Conservation (phyloP, 495 filamentous ascomycete genomes). For the Podospora pseudocomata region DNA sequence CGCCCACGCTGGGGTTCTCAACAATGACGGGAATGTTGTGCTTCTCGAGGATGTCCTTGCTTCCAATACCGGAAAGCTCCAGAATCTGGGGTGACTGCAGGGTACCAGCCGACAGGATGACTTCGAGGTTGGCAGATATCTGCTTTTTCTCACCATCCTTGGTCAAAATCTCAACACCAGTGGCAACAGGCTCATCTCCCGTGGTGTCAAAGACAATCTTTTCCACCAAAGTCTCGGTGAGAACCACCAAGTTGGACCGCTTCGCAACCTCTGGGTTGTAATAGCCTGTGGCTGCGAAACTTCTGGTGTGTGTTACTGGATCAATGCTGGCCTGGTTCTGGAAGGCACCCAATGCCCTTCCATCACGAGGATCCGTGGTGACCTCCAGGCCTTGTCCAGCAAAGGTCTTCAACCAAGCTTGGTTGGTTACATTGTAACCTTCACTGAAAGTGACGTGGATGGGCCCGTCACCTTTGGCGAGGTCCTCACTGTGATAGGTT, state of each 20-base stretch:
- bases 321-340: constrained; percentile 44
- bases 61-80: constrained; percentile 75
- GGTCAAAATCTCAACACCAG: constrained; percentile 33
- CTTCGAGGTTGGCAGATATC: constrained; percentile 41
- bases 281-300: constrained; percentile 40
- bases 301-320: constrained; percentile 36
- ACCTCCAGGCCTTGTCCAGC: constrained; percentile 31
- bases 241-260: constrained; percentile 44
- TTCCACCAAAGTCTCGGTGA: constrained; percentile 45
- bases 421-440: constrained; percentile 32
- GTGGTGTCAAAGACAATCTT: constrained; percentile 37
- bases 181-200: constrained; percentile 27
- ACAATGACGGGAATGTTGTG: constrained; percentile 66
- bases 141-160: constrained; percentile 28
- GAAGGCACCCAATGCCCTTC: constrained; percentile 44
- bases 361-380: constrained; percentile 38
- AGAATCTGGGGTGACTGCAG: constrained; percentile 58
- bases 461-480: constrained; percentile 36
- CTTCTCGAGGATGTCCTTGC: constrained; percentile 55
- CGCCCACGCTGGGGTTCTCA: constrained; percentile 72
- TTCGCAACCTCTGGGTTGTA: constrained; percentile 32
- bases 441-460: constrained; percentile 41
- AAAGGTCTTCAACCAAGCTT: constrained; percentile 40
- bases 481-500: constrained; percentile 33
- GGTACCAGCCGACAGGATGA: constrained; percentile 58